phyloP scores from a whole-genome alignment of 768 basidiomycete genomes.

The Dendrothele bispora region DNA sequence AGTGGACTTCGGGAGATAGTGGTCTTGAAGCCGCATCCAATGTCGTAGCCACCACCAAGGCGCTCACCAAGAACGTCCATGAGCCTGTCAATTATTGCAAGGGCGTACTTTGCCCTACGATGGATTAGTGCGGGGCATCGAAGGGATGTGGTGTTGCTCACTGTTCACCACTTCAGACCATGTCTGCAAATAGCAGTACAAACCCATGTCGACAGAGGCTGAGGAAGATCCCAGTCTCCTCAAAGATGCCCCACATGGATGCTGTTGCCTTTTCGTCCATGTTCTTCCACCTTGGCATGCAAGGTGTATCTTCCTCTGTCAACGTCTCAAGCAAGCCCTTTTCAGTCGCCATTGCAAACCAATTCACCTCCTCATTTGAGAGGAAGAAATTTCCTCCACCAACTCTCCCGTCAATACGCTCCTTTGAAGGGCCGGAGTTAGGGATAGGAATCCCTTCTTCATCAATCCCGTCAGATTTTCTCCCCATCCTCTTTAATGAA shows the following conservation, averaged over 20 bases:
- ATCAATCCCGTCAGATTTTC: not conserved
- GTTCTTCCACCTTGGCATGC: conserved; percentile 17
- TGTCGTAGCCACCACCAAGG: conserved; percentile 20
- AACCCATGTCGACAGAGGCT: conserved; percentile 24
- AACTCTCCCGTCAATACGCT: conserved; percentile 10
- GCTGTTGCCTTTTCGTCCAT: conserved; percentile 8
- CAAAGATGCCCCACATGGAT: conserved; percentile 19
- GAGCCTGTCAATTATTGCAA: conserved; percentile 6
- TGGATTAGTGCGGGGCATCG: not conserved
- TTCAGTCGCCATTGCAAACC: conserved; percentile 15
- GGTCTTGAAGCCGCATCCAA: conserved; percentile 21
- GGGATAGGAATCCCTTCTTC: not conserved
- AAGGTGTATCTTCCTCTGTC: conserved; percentile 7
- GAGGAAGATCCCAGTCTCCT: conserved; percentile 23
- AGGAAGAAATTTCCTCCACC: conserved; percentile 19
- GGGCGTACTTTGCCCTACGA: conserved; percentile 3
- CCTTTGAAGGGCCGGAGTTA: conserved; percentile 4
- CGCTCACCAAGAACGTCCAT: not conserved
- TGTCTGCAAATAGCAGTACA: conserved; percentile 19
- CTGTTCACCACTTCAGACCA: conserved; percentile 27
- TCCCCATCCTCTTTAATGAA: conserved; percentile 11
- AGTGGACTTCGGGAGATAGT: conserved; percentile 19
- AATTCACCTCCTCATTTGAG: conserved; percentile 16
- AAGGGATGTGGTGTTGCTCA: conserved; percentile 12
- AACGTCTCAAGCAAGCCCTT: not conserved